A percentile compares a stretch with the other conserved stretches of the same genome.
Evolutionary conservation across 2,329 filamentous ascomycete genomes (phyloP).

Genomic region (Penicillium sp.): DNA sequence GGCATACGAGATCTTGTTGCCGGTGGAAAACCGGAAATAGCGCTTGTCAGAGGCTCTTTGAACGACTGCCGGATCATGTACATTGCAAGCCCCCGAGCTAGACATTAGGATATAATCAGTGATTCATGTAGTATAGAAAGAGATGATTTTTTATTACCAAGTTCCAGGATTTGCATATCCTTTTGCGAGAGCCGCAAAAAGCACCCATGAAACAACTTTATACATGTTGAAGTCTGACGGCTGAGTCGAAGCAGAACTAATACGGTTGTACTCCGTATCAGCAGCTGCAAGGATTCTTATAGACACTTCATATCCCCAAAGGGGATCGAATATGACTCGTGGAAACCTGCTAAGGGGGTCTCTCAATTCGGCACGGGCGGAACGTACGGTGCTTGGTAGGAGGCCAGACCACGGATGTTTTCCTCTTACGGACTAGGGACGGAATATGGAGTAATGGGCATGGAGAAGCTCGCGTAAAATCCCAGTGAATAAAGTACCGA

Average conservation of each 20-base stretch:
- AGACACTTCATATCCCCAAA: neutral
- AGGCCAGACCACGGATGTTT: no score
- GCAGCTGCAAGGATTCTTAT: neutral
- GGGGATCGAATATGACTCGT: slow-evolving; percentile 11
- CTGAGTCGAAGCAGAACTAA: neutral
- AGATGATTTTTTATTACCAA: slow-evolving; percentile 12
- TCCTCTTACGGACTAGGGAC: neutral
- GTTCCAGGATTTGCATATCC: slow-evolving; percentile 33
- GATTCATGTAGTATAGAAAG: neutral
- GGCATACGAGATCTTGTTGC: slow-evolving; percentile 52
- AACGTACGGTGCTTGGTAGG: no score
- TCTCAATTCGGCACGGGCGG: neutral
- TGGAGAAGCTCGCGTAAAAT: neutral
- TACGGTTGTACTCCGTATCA: neutral
- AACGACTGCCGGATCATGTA: slow-evolving; percentile 54
- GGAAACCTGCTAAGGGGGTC: slow-evolving; percentile 3
- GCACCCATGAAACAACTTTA: neutral
- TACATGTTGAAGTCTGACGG: slow-evolving; percentile 2
- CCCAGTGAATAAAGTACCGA: neutral
- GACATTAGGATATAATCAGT: neutral
- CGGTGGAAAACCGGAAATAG: slow-evolving; percentile 58
- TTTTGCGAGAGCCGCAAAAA: slow-evolving; percentile 20
- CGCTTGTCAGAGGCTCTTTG: slow-evolving; percentile 49
- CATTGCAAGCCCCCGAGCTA: slow-evolving; percentile 31
- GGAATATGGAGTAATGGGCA: neutral